Conservation (phyloP, 345 rosid species). For the Physaria fendleri region DNA sequence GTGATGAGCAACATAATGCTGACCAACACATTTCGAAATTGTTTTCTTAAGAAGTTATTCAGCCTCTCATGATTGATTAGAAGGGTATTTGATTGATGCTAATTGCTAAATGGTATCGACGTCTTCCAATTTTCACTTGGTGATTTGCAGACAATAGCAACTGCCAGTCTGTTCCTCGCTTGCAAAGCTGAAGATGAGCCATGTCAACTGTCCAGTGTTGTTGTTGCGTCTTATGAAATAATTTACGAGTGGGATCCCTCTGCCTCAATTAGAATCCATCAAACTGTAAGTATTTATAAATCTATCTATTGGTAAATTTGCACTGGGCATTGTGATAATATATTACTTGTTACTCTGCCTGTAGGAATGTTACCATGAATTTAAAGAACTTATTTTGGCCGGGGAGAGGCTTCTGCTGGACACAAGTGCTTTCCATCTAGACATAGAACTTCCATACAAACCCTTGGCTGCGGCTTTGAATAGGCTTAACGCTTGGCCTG, state of each 20-base stretch:
- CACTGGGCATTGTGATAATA: background rate
- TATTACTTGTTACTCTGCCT: conserved; percentile 4
- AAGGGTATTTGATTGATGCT: too few relatives aligned
- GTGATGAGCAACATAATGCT: background rate
- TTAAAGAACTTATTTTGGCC: conserved; percentile 41
- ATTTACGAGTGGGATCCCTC: conserved; percentile 48
- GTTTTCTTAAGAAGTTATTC: background rate
- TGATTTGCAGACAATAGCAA: conserved; percentile 48
- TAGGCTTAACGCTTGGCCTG: conserved; percentile 33
- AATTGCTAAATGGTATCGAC: too few relatives aligned
- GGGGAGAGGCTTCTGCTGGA: conserved; percentile 49
- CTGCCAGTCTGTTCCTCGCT: conserved; percentile 49
- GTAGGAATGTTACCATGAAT: conserved; percentile 48
- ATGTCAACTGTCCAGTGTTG: conserved; percentile 38
- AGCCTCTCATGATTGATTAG: background rate
- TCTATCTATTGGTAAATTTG: background rate
- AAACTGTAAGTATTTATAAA: conserved; percentile 32
- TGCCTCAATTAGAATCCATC: conserved; percentile 48
- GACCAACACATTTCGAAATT: background rate
- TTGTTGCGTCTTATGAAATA: conserved; percentile 41
- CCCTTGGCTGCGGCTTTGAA: conserved; percentile 45
- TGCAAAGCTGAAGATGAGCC: conserved; percentile 60
- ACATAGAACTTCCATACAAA: conserved; percentile 55
- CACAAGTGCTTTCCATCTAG: conserved; percentile 47
- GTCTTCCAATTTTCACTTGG: background rate